Evolutionary conservation across 2,329 filamentous ascomycete species (phyloP), one percentile per base, ranked within the genome.

Genomic region (Sordariomycetes sp.): DNA sequence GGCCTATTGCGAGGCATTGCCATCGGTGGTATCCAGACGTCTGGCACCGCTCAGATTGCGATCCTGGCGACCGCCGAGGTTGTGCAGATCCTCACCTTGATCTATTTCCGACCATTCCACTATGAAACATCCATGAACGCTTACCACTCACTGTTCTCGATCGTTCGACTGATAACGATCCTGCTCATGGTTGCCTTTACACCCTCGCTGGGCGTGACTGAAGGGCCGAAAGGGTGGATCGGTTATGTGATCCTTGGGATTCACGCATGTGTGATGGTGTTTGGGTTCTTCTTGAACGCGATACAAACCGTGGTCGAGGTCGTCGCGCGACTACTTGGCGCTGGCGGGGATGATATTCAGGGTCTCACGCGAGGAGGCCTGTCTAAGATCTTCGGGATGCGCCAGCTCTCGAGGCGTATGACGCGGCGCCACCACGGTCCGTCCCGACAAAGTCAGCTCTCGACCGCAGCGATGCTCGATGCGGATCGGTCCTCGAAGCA

Each of bases 101-200:
- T 94, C 64, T 89, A 90, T 8, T 95, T 97, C 73, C 84, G 88
- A 17, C 94, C 94, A 0, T 99, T 95, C 65, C 86, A 92, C 60
- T 84, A 85, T 1, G 84, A 91, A 24, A 97, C 94, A 0, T 96
- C 92, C 32, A 99, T 99, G 94, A 97, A 97, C 67, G 83, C 89
- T 10, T 96, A 96, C 63, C 91, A 97, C 65, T 89, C 87, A 1
- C 82, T 90, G 61, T 96, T 96, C 69, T 82, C 90, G 0, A 73
- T 79, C 2, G 75, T 95, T 15, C 84, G 94, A 36, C 85, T 96
- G 35, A 72, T 89, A 53, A 86, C 86, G 0, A 79, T 90, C 53
- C 74, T 92, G 57, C 73, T 92, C 57, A 90, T 88, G 76, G 81
- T 90, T 36, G 77, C 91, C 1, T 99, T 99, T 68, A 83, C 91